Evolutionary conservation across 2,329 filamentous ascomycete species (phyloP), one percentile per base, ranked within the genome.

Genomic region (Neopestalotiopsis clavispora): DNA sequence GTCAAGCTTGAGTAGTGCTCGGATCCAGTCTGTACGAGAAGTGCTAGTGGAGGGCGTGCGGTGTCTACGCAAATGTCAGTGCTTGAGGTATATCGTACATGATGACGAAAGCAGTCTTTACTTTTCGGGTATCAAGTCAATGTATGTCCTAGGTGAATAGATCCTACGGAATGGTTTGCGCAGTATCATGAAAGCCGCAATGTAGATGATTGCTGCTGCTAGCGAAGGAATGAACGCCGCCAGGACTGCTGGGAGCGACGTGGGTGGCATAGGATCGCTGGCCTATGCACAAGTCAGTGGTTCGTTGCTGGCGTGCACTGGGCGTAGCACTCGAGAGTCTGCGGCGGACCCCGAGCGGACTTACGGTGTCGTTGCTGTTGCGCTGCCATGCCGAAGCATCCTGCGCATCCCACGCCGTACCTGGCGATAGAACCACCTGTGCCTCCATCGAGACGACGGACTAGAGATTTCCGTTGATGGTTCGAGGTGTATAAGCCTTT

Each of bases 1-100:
- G 5, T 86, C 84, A 61, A 90, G 80, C 74, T 87, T 87, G 81
- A 87, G 88, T 80, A 92, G 90, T 10, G 86, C 82, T 56, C 79
- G 80, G 71, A 93, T 80, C 91, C 91, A 93, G 74, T 45, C 40
- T 7, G 68, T 3, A 14, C 57, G 66, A 20, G 66, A 49, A 40
- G 23, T 63, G 40, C 66, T 62, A 10, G 69, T 70, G 52, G 42
- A 58, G 6, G 57, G 70, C 42, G 59, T 72, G 65, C 69, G 73
- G 58, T 65, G 68, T 69, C 60, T 73, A 69, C 68, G 6, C n/a
- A 70, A 70, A 4, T 66, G 65, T 58, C 71, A 68, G 59, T 73
- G 60, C 28, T 67, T 69, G 3, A 23, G 23, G 23, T 28, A 28
- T 28, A 45, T 61, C 52, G n/a, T 28, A 17, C 12, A n/a, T 28